Conservation (phyloP, 257 asterid species). For the Linderniella brevidens region DNA sequence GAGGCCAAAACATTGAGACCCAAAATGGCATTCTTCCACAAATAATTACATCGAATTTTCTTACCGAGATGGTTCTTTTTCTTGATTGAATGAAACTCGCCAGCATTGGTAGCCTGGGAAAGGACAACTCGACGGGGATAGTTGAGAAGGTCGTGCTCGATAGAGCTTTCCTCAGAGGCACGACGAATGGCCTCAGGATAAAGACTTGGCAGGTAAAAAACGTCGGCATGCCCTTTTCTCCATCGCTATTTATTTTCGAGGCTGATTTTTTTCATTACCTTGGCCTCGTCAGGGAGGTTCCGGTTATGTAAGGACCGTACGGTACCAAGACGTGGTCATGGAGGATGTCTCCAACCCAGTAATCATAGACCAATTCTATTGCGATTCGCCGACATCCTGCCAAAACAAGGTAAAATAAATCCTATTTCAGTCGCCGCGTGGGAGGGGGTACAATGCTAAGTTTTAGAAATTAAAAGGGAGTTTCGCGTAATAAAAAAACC, state of each 20-base stretch:
- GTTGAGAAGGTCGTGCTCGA: slow-evolving; percentile 62
- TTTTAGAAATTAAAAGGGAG: too few relatives aligned
- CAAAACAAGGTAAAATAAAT: slow-evolving; percentile 45
- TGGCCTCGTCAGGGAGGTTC: slow-evolving; percentile 51
- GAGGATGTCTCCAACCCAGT: slow-evolving; percentile 75
- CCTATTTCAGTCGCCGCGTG: too few relatives aligned
- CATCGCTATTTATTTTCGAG: too few relatives aligned
- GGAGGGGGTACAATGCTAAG: too few relatives aligned
- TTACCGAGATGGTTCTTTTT: too few relatives aligned
- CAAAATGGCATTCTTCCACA: too few relatives aligned
- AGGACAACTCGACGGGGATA: slow-evolving; percentile 63
- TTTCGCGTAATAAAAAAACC: too few relatives aligned
- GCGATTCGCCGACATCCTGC: slow-evolving; percentile 68
- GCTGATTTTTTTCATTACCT: too few relatives aligned
- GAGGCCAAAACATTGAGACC: too few relatives aligned
- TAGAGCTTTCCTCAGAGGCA: slow-evolving; percentile 36
- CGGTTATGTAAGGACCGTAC: slow-evolving; percentile 55
- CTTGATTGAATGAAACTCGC: too few relatives aligned
- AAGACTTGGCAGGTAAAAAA: slow-evolving; percentile 99
- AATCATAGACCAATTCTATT: slow-evolving; percentile 87
- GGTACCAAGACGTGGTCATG: slow-evolving; percentile 60
- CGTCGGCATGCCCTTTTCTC: too few relatives aligned
- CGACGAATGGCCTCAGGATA: slow-evolving; percentile 87
- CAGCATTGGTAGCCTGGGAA: slow-evolving; percentile 98
- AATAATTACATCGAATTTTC: too few relatives aligned